These are phyloP conservation scores for Pleurotus tuoliensis DNA, from an alignment of 768 basidiomycete species.

Conservation along the genomic window DNA sequence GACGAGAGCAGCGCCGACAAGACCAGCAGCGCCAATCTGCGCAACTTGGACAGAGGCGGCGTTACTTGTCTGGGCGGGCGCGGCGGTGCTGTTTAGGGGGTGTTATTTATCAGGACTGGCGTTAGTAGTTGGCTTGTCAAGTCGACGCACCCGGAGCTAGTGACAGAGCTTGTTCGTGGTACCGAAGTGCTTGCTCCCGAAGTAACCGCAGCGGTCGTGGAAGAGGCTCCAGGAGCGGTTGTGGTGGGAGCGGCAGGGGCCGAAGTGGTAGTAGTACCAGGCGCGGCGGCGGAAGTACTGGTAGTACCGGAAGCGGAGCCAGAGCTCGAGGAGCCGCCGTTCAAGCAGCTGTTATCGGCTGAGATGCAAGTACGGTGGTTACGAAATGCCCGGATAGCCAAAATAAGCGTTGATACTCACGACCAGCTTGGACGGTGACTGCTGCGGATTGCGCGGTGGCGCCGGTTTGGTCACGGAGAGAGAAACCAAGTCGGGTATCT, in stretches of 20 bases:
- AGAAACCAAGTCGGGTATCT: constrained; percentile 56
- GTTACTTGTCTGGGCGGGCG: background rate
- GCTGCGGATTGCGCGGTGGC: constrained; percentile 41
- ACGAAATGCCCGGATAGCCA: background rate
- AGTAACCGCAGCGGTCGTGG: background rate
- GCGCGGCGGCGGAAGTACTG: constrained; percentile 16
- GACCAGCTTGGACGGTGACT: constrained; percentile 42
- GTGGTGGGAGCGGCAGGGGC: constrained; percentile 9
- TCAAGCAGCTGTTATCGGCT: constrained; percentile 32
- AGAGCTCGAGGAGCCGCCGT: constrained; percentile 13
- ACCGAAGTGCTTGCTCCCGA: no score
- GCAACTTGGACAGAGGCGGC: constrained; percentile 27
- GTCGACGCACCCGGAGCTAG: no score
- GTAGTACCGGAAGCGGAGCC: constrained; percentile 13
- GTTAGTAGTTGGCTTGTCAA: no score
- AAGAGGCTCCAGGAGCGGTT: constrained; percentile 3
- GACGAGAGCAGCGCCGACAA: constrained; percentile 39
- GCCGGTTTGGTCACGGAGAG: constrained; percentile 61
- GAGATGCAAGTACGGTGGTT: constrained; percentile 11
- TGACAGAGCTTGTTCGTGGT: no score
- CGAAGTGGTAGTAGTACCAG: constrained; percentile 10
- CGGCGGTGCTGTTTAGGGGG: background rate
- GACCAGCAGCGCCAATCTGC: constrained; percentile 36
- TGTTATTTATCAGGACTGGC: constrained; percentile 7
- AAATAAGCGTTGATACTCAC: constrained; percentile 35